Conservation (phyloP, 2,329 filamentous ascomycete species). For the Rhynchosporium secalis region DNA sequence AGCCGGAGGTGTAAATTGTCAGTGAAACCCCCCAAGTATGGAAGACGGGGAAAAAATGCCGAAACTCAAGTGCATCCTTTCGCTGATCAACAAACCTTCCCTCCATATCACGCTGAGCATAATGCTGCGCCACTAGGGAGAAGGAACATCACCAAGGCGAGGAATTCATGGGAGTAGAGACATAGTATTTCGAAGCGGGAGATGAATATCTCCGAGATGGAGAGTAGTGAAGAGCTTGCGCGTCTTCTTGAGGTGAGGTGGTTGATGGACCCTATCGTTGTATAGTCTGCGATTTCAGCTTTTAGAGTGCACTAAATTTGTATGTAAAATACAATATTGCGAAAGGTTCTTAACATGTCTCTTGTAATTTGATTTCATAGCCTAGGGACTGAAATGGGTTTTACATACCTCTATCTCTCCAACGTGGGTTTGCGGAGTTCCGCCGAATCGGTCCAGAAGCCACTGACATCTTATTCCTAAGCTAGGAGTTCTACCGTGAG, state of each 20-base stretch:
- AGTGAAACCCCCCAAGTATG: background rate
- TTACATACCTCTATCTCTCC: background rate
- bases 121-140: constrained; percentile 51
- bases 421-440: background rate
- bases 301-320: background rate
- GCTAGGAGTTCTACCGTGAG: too few species aligned
- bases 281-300: background rate
- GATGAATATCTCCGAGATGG: constrained; percentile 43
- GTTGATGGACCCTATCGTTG: background rate
- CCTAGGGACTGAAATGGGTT: background rate
- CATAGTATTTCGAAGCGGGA: constrained; percentile 50
- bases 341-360: background rate
- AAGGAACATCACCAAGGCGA: constrained; percentile 47
- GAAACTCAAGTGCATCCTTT: constrained; percentile 53
- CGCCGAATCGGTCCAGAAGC: background rate
- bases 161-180: constrained; percentile 51
- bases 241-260: background rate
- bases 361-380: background rate
- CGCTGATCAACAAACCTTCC: constrained; percentile 58
- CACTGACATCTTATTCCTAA: too few species aligned
- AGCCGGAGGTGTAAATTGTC: too few species aligned
- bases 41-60: constrained; percentile 52
- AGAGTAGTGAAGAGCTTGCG: constrained; percentile 44
- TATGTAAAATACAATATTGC: background rate
- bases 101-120: constrained; percentile 52